Base-by-base conservation (phyloP, 1,139 yeast genomes). In the Zygosaccharomyces pseudobailii region DNA sequence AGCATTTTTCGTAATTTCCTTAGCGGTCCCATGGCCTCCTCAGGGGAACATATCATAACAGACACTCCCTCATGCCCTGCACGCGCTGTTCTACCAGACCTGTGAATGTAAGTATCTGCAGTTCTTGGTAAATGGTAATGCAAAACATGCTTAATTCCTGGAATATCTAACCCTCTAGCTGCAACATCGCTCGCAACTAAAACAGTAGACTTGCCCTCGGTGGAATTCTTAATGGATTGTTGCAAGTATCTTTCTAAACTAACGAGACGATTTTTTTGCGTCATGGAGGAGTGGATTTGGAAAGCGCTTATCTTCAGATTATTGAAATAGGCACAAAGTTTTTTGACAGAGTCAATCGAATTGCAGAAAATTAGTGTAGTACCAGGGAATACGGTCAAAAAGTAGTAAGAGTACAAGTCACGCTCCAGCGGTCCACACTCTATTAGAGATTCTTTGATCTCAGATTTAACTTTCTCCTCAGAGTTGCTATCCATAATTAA, bases 1-100 rank as follows among this genome's bases (percentile, higher is more conserved):
- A 84, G 75, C 28, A 84, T 71, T 55, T 77, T 80, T 58, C 95
- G 76, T 47, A 92, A 74, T 63, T 85, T 87, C 60, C 79, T 76
- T 55, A 92, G 72, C 0, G 97, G 94, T 0, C 96, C 96, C 48
- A 89, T 78, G 0, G 95, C 86, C 65, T 92, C 99, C 54, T 86
- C 90, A 9, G 97, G 97, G 2, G 96, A 86, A 59, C 97, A 89
- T 48, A 92, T 73, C 77, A 89, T 82, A 34, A 94, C 84, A 2
- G 97, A 84, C 19, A 92, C 96, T 72, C 99, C 99, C 63, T 87
- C 94, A 46, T 78, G 79, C 0, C 94, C 92, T 2, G 95, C 97
- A 74, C 99, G 85, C 0, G 96, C 98, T 20, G 98, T 94, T 76
- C 99, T 82, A 53, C 99, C 99, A 1, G 97, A 87, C 66, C 99